phyloP scores from a whole-genome alignment of 1,284 basidiomycete genomes.

The Fomitopsis palustris region DNA sequence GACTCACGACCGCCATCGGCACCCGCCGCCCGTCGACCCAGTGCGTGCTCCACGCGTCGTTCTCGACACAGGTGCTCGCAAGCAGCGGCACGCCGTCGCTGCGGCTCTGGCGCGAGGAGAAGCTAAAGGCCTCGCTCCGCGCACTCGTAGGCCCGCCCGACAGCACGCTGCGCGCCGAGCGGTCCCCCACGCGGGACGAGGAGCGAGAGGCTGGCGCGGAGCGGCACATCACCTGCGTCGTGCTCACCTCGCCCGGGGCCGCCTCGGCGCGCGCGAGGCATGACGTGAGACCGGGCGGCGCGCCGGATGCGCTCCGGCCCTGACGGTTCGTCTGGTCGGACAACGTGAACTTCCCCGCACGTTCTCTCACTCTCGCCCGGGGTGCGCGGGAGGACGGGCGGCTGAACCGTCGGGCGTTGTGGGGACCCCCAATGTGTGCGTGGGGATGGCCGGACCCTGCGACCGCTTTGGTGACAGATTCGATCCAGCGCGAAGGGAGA shows the following conservation, averaged over 20 bases:
- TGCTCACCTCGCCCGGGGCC: slow-evolving; percentile 41
- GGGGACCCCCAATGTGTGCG: slow-evolving; percentile 42
- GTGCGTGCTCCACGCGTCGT: slow-evolving; percentile 33
- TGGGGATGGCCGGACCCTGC: slow-evolving; percentile 39
- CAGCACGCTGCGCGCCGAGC: too few relatives aligned
- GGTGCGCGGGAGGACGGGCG: slow-evolving; percentile 14
- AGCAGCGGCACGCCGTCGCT: slow-evolving; percentile 36
- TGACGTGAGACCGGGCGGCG: slow-evolving; percentile 20
- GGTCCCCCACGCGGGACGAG: slow-evolving; percentile 29
- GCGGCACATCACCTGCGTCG: slow-evolving; percentile 54
- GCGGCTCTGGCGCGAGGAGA: slow-evolving; percentile 3
- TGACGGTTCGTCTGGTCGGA: slow-evolving; percentile 16
- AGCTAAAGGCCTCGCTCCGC: slow-evolving; percentile 1
- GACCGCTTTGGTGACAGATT: slow-evolving; percentile 58
- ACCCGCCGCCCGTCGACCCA: slow-evolving; percentile 25
- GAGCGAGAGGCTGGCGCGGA: slow-evolving; percentile 53
- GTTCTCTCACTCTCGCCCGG: slow-evolving; percentile 12
- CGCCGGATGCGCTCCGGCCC: slow-evolving; percentile 13
- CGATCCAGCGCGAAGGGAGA: slow-evolving; percentile 59
- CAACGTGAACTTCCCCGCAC: slow-evolving; percentile 14
- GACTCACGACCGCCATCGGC: slow-evolving; percentile 4
- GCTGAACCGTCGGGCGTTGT: slow-evolving; percentile 11
- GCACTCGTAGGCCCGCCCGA: too few relatives aligned
- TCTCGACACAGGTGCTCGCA: slow-evolving; percentile 37
- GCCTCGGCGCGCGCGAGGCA: slow-evolving; percentile 23